phyloP scores from a whole-genome alignment of 1,139 yeast genomes.

The Diutina mesorugosa region DNA sequence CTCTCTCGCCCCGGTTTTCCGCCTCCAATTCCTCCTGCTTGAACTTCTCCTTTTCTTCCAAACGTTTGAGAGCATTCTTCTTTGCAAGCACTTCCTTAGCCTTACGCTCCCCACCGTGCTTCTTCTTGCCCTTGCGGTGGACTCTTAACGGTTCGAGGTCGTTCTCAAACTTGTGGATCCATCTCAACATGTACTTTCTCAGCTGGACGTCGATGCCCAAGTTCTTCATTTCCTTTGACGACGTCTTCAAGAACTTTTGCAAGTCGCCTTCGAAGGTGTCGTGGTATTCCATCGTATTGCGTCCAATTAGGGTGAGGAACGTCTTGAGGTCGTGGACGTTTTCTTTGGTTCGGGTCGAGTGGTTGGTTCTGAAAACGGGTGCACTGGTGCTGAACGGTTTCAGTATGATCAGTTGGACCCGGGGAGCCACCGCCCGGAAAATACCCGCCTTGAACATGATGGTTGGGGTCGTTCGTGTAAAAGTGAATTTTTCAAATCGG shows the following conservation, averaged over 20 bases:
- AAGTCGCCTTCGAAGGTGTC: conserved; percentile 66
- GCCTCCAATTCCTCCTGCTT: conserved; percentile 1
- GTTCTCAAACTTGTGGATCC: conserved; percentile 37
- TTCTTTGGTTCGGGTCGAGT: conserved; percentile 4
- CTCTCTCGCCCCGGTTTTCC: background rate
- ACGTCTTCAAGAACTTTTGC: conserved; percentile 48
- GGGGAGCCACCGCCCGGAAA: background rate
- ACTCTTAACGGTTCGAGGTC: conserved; percentile 48
- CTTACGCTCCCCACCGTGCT: conserved; percentile 84
- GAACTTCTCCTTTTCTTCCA: conserved; percentile 2
- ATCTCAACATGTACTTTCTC: conserved; percentile 50
- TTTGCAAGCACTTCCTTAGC: conserved; percentile 59
- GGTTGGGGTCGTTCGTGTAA: background rate
- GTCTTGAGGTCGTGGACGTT: conserved; percentile 64
- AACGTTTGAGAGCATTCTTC: conserved; percentile 37
- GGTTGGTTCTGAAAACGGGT: background rate
- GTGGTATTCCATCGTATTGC: conserved; percentile 52
- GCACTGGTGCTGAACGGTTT: background rate
- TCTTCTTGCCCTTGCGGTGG: conserved; percentile 57
- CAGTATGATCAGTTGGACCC: background rate
- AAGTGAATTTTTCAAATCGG: background rate
- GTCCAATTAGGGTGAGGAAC: conserved; percentile 65
- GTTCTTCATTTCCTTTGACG: conserved; percentile 49
- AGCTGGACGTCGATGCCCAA: conserved; percentile 70
- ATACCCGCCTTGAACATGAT: background rate